Conservation (phyloP, 2,329 filamentous ascomycete genomes). For the Penicillium fuscoglaucum region DNA sequence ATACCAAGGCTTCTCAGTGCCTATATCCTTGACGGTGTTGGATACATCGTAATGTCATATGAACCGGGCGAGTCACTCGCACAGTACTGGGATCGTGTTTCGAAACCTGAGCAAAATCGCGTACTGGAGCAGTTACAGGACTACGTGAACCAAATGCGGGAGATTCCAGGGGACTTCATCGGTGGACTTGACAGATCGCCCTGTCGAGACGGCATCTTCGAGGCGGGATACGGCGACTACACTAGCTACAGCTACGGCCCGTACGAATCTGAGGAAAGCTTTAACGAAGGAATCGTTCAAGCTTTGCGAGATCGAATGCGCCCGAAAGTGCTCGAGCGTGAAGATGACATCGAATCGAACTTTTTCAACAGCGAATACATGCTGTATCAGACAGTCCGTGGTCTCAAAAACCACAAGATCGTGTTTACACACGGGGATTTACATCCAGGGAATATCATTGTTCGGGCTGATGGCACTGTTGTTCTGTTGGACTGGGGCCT, state of each 20-base stretch:
- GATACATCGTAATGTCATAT: constrained; percentile 1
- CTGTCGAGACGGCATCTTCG: background rate
- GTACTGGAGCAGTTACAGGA: background rate
- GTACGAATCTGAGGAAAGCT: background rate
- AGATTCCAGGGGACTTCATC: background rate
- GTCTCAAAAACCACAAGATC: background rate
- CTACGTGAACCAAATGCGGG: background rate
- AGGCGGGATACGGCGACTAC: background rate
- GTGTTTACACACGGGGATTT: background rate
- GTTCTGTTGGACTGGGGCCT: background rate
- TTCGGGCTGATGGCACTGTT: background rate
- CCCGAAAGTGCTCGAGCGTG: background rate
- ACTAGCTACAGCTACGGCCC: background rate
- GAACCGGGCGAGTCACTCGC: background rate
- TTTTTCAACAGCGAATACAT: background rate
- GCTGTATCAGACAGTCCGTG: background rate
- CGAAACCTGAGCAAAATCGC: background rate
- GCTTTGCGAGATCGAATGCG: background rate
- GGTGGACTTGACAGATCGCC: background rate
- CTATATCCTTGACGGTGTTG: background rate
- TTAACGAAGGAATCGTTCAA: background rate
- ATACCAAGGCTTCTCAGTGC: background rate
- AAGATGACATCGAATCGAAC: background rate
- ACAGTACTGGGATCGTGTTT: background rate
- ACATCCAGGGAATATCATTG: background rate